phyloP scores from a whole-genome alignment of 2,329 filamentous ascomycete genomes.

The Conoideocrella luteorostrata region DNA sequence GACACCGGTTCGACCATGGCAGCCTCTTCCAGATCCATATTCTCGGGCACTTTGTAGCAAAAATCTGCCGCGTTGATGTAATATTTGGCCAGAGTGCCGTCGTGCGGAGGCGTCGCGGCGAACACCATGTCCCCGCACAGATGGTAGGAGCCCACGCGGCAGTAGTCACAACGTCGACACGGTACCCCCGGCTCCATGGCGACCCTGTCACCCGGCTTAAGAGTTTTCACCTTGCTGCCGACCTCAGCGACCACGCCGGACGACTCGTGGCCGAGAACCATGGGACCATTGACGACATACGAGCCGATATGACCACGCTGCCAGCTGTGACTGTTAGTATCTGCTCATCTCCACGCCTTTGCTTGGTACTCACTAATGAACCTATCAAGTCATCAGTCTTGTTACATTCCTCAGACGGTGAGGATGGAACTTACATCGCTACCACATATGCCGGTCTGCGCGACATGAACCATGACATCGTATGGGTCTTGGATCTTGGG shows the following conservation, averaged over 20 bases:
- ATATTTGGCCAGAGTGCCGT: slow-evolving; percentile 71
- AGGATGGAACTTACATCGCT: no score
- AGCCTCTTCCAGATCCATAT: slow-evolving; percentile 43
- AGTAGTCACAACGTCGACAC: slow-evolving; percentile 37
- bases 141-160: slow-evolving; percentile 34
- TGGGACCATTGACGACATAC: slow-evolving; percentile 36
- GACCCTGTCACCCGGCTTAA: slow-evolving; percentile 38
- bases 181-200: slow-evolving; percentile 43
- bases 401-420: no score
- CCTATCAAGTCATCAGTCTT: no score
- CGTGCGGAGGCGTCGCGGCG: slow-evolving; percentile 42
- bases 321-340: slow-evolving; percentile 42
- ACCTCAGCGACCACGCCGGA: slow-evolving; percentile 34
- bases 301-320: slow-evolving; percentile 40
- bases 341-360: no score
- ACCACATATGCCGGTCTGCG: slow-evolving; percentile 42
- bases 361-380: no score
- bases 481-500: slow-evolving; percentile 30
- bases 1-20: slow-evolving; percentile 45
- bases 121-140: slow-evolving; percentile 38
- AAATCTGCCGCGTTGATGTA: slow-evolving; percentile 74
- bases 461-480: slow-evolving; percentile 27
- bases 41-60: slow-evolving; percentile 70
- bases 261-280: slow-evolving; percentile 42
- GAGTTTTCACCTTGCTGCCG: slow-evolving; percentile 32